Conservation (phyloP, 768 basidiomycete genomes). For the Auriscalpium vulgare region DNA sequence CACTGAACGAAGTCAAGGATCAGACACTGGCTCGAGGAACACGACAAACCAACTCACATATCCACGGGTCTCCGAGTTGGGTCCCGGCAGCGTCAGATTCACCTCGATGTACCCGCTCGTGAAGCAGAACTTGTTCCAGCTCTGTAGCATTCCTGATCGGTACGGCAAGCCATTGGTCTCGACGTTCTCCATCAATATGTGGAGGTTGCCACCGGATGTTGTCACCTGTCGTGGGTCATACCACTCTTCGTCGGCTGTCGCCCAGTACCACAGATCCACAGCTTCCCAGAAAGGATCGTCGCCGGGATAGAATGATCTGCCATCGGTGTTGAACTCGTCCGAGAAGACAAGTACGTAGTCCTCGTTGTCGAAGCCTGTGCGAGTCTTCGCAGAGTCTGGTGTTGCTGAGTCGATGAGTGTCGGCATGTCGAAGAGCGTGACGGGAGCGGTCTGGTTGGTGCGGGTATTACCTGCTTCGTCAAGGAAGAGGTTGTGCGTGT, state of each 20-base stretch:
- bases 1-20: slow-evolving; percentile 34
- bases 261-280: slow-evolving; percentile 64
- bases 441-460: slow-evolving; percentile 54
- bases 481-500: slow-evolving; percentile 34
- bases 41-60: slow-evolving; percentile 28
- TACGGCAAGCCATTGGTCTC: slow-evolving; percentile 53
- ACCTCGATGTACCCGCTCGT: slow-evolving; percentile 72
- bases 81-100: slow-evolving; percentile 48
- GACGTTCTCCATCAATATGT: slow-evolving; percentile 56
- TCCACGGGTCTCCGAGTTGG: slow-evolving; percentile 40
- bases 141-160: slow-evolving; percentile 73
- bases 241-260: slow-evolving; percentile 67
- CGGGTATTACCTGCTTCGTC: slow-evolving; percentile 45
- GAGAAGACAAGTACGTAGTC: slow-evolving; percentile 60
- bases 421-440: slow-evolving; percentile 34
- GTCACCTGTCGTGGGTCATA: slow-evolving; percentile 63
- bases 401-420: slow-evolving; percentile 66
- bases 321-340: slow-evolving; percentile 55
- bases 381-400: slow-evolving; percentile 44
- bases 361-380: slow-evolving; percentile 67
- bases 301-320: slow-evolving; percentile 46
- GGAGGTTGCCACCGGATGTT: slow-evolving; percentile 57
- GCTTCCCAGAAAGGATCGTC: slow-evolving; percentile 71
- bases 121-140: slow-evolving; percentile 90
- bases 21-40: too few relatives aligned